Percentiles rank a stretch among this genome's conserved stretches.
These are phyloP conservation scores for Pleodorina starrii DNA, from an alignment of 139 green algal genomes.

Conservation along the genomic window DNA sequence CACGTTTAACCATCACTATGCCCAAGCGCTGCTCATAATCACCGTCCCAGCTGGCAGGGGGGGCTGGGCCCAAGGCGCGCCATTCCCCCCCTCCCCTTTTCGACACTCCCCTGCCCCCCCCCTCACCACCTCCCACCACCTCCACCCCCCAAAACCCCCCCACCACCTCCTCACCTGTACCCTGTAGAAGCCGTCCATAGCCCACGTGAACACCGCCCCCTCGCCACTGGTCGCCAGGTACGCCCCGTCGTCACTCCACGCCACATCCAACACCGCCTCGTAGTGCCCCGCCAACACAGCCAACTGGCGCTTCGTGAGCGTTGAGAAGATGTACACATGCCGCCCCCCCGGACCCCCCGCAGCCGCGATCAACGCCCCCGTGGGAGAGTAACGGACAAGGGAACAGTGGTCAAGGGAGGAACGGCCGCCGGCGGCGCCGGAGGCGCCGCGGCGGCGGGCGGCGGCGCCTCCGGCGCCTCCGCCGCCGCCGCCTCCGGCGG, in stretches of 20 bases:
- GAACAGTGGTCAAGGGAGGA: slow-evolving; percentile 39
- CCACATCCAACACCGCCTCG: slow-evolving; percentile 58
- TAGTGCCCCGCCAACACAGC: slow-evolving; percentile 61
- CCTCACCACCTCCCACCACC: too few species aligned
- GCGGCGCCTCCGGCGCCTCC: background rate
- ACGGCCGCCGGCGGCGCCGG: background rate
- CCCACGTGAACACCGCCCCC: slow-evolving; percentile 66
- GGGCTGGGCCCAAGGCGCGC: too few species aligned
- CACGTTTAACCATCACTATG: too few species aligned
- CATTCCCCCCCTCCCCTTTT: too few species aligned
- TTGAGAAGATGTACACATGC: slow-evolving; percentile 63
- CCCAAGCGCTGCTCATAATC: too few species aligned
- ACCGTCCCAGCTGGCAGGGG: too few species aligned
- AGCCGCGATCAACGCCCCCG: slow-evolving; percentile 59
- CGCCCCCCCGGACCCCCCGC: slow-evolving; percentile 37
- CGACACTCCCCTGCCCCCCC: too few species aligned
- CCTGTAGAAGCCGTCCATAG: slow-evolving; percentile 57
- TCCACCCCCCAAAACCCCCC: too few species aligned
- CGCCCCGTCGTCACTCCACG: slow-evolving; percentile 64
- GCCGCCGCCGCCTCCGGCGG: background rate
- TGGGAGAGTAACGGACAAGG: slow-evolving; percentile 59
- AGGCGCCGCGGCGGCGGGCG: background rate
- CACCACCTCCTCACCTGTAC: background rate
- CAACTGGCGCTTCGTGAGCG: slow-evolving; percentile 55
- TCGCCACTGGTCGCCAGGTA: slow-evolving; percentile 55